A percentile compares a stretch with the other conserved stretches of the same genome.
Evolutionary conservation across 2,329 filamentous ascomycete genomes (phyloP).

Genomic region (Chrysoporthe cubensis): DNA sequence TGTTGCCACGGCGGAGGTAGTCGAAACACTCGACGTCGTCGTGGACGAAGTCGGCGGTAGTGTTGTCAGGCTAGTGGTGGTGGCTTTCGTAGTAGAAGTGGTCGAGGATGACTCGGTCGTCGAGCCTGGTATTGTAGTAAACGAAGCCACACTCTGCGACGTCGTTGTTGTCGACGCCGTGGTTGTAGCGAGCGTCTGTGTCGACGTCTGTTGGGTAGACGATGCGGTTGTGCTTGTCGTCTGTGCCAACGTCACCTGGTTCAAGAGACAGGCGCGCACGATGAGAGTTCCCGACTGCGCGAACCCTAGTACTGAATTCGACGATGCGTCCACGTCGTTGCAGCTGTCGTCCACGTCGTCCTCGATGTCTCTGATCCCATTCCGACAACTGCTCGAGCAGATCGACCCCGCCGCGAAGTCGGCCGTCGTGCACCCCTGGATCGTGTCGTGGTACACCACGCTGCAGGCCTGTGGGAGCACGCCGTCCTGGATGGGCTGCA

Average conservation of each 20-base stretch:
- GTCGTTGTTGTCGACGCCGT: conserved; percentile 13
- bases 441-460: conserved; percentile 46
- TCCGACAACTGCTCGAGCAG: conserved; percentile 45
- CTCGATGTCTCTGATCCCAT: conserved; percentile 74
- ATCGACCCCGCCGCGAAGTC: conserved; percentile 42
- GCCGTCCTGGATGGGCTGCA: conserved; percentile 45
- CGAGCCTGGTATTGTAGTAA: conserved; percentile 17
- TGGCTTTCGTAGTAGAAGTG: neutral
- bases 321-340: conserved; percentile 66
- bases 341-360: conserved; percentile 74
- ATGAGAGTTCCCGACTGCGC: conserved; percentile 23
- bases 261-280: conserved; percentile 8
- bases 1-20: neutral
- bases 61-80: conserved; percentile 13
- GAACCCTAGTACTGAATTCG: conserved; percentile 41
- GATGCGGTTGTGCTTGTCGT: conserved; percentile 17
- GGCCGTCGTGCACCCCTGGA: conserved; percentile 41
- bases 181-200: neutral
- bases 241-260: conserved; percentile 23
- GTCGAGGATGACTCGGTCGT: neutral
- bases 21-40: conserved; percentile 10
- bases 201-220: conserved; percentile 2
- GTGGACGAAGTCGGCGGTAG: conserved; percentile 10
- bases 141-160: conserved; percentile 15
- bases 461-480: conserved; percentile 44